phyloP scores from a whole-genome alignment of 768 basidiomycete genomes.

The Kwoniella bestiolae region DNA sequence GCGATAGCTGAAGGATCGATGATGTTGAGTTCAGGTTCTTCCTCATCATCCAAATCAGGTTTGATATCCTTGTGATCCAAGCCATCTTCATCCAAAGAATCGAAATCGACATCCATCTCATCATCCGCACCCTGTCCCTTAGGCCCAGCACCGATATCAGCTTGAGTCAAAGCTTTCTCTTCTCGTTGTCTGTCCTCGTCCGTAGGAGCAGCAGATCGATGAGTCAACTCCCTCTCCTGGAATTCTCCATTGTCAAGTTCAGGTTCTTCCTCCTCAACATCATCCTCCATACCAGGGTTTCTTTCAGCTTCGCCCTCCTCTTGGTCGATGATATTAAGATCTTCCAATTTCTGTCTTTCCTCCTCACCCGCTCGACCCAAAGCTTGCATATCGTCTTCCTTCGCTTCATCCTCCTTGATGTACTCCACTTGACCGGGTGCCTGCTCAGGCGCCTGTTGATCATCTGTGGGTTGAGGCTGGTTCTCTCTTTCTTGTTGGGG shows the following conservation, averaged over 20 bases:
- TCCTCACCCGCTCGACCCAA: slow-evolving; percentile 85
- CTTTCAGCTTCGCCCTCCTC: slow-evolving; percentile 57
- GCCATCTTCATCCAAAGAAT: slow-evolving; percentile 60
- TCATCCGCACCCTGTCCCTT: slow-evolving; percentile 30
- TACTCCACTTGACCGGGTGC: slow-evolving; percentile 68
- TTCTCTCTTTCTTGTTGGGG: slow-evolving; percentile 52
- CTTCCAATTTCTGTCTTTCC: slow-evolving; percentile 76
- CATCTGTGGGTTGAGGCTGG: slow-evolving; percentile 48
- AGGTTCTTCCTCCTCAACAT: slow-evolving; percentile 26
- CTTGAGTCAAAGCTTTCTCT: slow-evolving; percentile 59
- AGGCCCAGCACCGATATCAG: slow-evolving; percentile 43
- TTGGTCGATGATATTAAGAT: slow-evolving; percentile 76
- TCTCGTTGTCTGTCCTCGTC: slow-evolving; percentile 25
- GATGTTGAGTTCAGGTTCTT: slow-evolving; percentile 61
- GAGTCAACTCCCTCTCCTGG: slow-evolving; percentile 11
- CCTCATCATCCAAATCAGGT: slow-evolving; percentile 31
- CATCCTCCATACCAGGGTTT: slow-evolving; percentile 41
- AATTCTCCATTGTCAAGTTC: slow-evolving; percentile 27
- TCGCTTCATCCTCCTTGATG: slow-evolving; percentile 69
- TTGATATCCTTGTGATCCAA: slow-evolving; percentile 52
- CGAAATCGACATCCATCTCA: slow-evolving; percentile 62
- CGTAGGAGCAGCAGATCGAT: slow-evolving; percentile 17
- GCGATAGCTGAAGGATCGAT: slow-evolving; percentile 67
- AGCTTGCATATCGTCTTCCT: slow-evolving; percentile 74
- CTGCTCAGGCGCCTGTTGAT: slow-evolving; percentile 38